Conservation (phyloP, 2,329 filamentous ascomycete genomes). For the Neopestalotiopsis clavispora region DNA sequence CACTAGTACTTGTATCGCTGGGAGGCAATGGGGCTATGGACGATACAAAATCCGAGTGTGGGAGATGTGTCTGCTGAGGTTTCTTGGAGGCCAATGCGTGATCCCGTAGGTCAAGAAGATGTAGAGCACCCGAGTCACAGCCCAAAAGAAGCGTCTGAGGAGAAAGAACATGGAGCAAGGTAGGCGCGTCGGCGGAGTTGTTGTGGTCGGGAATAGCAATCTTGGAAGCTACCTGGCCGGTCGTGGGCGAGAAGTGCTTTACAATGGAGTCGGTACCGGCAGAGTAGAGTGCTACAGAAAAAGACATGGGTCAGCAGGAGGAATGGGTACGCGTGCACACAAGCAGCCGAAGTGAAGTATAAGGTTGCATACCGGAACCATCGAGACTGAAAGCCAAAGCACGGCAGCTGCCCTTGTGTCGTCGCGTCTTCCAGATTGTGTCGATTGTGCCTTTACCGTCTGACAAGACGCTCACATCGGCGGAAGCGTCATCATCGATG, state of each 20-base stretch:
- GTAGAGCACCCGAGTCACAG: constrained; percentile 87
- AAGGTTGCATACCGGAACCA: constrained; percentile 67
- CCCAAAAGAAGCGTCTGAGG: constrained; percentile 87
- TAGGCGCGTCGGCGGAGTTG: constrained; percentile 70
- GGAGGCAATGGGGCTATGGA: constrained; percentile 84
- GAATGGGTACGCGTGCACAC: not conserved
- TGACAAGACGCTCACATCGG: constrained; percentile 54
- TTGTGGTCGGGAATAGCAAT: constrained; percentile 70
- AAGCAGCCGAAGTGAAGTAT: not conserved
- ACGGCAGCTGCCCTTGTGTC: constrained; percentile 94
- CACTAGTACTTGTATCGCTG: constrained; percentile 80
- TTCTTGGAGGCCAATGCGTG: constrained; percentile 59
- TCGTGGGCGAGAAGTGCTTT: constrained; percentile 61
- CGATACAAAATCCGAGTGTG: constrained; percentile 92
- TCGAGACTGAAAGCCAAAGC: constrained; percentile 80
- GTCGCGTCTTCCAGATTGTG: constrained; percentile 81
- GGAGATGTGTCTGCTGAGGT: constrained; percentile 80
- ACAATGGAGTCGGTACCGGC: constrained; percentile 65
- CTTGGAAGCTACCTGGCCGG: constrained; percentile 78
- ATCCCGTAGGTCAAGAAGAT: constrained; percentile 83
- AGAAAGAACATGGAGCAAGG: constrained; percentile 81
- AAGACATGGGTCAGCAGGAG: not conserved
- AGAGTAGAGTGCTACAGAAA: constrained; percentile 61
- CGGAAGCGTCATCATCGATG: constrained; percentile 56
- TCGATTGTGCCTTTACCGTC: constrained; percentile 78